Percentiles rank a stretch among this genome's conserved stretches.
Conservation (phyloP, 2,329 filamentous ascomycete species). For the Talaromyces atroroseus region DNA sequence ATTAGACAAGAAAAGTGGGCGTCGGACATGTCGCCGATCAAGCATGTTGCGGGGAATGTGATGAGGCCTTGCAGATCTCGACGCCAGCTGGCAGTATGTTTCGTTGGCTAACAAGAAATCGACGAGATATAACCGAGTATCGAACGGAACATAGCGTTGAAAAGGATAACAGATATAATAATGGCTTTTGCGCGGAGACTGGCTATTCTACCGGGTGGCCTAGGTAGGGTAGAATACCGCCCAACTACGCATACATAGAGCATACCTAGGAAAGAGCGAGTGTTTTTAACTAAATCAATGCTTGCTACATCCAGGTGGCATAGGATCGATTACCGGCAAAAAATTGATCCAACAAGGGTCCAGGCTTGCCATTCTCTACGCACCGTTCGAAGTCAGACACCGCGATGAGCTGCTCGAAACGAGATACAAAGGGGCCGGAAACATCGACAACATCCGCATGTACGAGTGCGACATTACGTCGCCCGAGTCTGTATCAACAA, state of each 20-base stretch:
- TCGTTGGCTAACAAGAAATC: neutral
- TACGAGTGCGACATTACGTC: constrained; percentile 8
- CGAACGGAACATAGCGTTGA: neutral
- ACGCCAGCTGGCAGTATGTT: neutral
- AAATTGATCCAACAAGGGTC: constrained; percentile 39
- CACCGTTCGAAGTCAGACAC: constrained; percentile 40
- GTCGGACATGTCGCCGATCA: neutral
- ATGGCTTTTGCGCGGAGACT: constrained; percentile 4
- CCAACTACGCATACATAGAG: neutral
- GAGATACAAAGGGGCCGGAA: constrained; percentile 26
- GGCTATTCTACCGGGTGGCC: neutral
- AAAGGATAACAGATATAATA: neutral
- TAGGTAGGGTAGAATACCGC: neutral
- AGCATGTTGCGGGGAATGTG: neutral
- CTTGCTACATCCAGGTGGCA: constrained; percentile 21
- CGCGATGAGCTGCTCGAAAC: constrained; percentile 33
- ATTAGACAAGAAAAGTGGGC: neutral
- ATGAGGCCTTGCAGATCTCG: neutral
- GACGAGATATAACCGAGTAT: no score
- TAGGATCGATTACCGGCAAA: constrained; percentile 41
- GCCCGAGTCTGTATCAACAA: neutral
- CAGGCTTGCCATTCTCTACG: constrained; percentile 42
- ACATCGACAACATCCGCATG: constrained; percentile 1
- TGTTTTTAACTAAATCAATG: neutral
- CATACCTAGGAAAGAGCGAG: neutral